Evolutionary conservation across 106 monocot genomes (phyloP), one percentile per base, ranked within the genome.

Genomic region (Triglochin maritima): DNA sequence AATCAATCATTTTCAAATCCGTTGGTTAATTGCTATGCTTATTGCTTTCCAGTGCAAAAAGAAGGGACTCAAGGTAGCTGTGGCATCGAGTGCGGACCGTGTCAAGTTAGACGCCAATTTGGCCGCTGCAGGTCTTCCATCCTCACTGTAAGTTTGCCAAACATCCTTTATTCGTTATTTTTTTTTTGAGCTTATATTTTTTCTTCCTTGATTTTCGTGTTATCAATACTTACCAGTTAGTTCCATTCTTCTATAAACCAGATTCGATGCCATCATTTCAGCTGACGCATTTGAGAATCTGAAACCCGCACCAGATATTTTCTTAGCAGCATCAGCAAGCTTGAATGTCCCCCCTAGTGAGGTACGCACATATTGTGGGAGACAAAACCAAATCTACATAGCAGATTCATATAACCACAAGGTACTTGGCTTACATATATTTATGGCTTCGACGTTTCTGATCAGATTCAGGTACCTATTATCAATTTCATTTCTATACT

Each of bases 261-360:
- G 96, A 69, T 96, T 96, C 65, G 88, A 96, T 80, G 91, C 78
- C 8, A 86, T 96, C 70, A 77, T 91, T 69, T 96, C 90, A 49
- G 96, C 96, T 29, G 96, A 96, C 82, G 96, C 88, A 42, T 96
- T 96, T 66, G 84, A 86, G 77, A 96, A 96, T 62, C 62, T 96
- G 71, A 96, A 91, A 77, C 96, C 96, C 73, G 90, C 96, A 55
- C 96, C 96, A 58, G 96, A 96, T 88, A 96, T 96, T 44, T 96
- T 91, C 49, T 80, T 91, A 67, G 85, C 96, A 62, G 90, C 96
- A 50, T 85, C 96, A 61, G 88, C 78, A 76, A 82, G 44, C 71
- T 77, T 96, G 72, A 65, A 74, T 67, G 78, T 86, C 43, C 71
- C 79, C 7, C 71, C 85, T 61, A 69, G 64, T 67, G 91, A 91